Base-by-base conservation (phyloP, 2,329 filamentous ascomycete genomes). In the Fusarium virguliforme region DNA sequence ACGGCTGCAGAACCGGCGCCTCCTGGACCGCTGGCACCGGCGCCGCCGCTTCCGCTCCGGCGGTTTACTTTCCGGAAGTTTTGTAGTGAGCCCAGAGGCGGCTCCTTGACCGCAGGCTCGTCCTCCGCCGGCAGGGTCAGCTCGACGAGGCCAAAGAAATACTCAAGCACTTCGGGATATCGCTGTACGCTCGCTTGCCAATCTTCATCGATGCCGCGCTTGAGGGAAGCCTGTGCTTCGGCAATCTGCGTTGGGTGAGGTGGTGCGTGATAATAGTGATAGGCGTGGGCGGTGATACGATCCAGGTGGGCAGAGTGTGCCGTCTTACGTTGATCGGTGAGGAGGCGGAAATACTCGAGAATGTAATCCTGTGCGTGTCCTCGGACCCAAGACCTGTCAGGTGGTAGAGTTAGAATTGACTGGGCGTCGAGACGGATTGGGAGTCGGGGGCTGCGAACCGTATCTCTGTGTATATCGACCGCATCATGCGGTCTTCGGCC, bases 91-190 rank as follows among this genome's bases (percentile, higher is more conserved):
- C 85, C 88, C 67, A 91, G 79, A 4, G 89, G 89, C 34, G 89
- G 89, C 63, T 90, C 86, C 73, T 87, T 87, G 37, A 91, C 88
- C 15, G 82, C 81, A 3, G 85, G 80, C 41, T 91, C 89, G 60
- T 89, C 84, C 63, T 94, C 90, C 41, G 82, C 81, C 0, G 92
- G 92, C 5, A 93, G 80, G 24, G 84, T 87, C 64, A 94, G 79
- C 60, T 90, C 88, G 37, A 94, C 90, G 38, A 94, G 83, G 65
- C 88, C 85, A 80, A 91, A 95, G 78, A 92, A 95, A 80, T 95
- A 94, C 80, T 94, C 91, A 60, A 95, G 84, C n/a, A 95, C 90
- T 77, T 94, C 91, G 5, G 92, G 93, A 74, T 95, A 95, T 60
- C 90, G 87, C 74, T 93, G 88, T 40, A 94, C 92, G 53, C 90